These are phyloP conservation scores for Fusarium pseudonygamai DNA, from an alignment of 2,329 filamentous ascomycete genomes.

Conservation along the genomic window DNA sequence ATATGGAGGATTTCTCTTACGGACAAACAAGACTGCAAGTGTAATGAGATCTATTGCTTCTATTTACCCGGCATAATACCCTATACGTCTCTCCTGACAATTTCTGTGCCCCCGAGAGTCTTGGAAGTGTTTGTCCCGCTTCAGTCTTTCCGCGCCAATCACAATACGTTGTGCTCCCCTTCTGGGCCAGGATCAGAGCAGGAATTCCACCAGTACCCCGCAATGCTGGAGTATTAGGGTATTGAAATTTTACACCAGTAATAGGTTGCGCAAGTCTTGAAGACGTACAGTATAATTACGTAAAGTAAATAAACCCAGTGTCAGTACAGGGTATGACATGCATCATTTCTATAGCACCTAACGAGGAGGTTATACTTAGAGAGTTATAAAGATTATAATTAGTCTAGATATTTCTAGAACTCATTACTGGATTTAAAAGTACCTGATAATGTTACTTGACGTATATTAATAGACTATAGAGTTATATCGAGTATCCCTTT, in stretches of 20 bases:
- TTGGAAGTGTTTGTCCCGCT: background rate
- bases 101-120: background rate
- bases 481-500: rapidly evolving
- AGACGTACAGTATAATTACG: rapidly evolving
- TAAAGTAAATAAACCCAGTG: background rate
- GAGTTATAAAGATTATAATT: background rate
- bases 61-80: background rate
- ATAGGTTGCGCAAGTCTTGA: background rate
- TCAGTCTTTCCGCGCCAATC: background rate
- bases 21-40: background rate
- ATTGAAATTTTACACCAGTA: background rate
- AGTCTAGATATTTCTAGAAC: rapidly evolving
- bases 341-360: too few relatives aligned
- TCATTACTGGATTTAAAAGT: background rate
- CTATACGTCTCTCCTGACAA: background rate
- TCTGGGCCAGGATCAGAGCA: background rate
- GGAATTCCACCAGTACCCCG: background rate
- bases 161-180: background rate
- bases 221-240: background rate
- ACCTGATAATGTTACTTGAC: background rate
- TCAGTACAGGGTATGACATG: rapidly evolving
- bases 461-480: rapidly evolving
- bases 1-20: rapidly evolving
- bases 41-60: rapidly evolving
- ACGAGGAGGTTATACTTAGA: rapidly evolving